These are phyloP conservation scores for Echium plantagineum DNA, from an alignment of 257 asterid species.

Conservation along the genomic window DNA sequence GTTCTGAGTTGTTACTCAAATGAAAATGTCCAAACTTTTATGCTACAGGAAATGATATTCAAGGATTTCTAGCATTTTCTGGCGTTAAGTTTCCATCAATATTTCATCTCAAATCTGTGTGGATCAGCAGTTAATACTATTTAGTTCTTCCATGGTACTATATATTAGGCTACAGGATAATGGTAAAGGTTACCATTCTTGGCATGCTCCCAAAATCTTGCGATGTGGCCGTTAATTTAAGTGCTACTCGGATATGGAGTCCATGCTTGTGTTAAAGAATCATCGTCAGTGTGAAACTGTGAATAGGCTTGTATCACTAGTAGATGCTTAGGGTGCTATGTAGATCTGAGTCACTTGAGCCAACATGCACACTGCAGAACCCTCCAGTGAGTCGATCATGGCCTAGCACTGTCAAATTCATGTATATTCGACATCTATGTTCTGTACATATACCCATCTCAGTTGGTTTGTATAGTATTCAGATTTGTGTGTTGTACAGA, in stretches of 20 bases:
- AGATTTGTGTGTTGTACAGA: constrained; percentile 6
- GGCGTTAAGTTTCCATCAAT: constrained; percentile 1
- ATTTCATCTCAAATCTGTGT: constrained; percentile 6
- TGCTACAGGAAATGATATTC: constrained; percentile 56
- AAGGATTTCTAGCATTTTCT: constrained; percentile 27
- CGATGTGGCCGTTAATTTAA: neutral
- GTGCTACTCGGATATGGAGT: neutral
- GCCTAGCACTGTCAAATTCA: neutral
- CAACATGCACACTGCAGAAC: neutral
- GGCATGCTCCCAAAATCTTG: neutral
- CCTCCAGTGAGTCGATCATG: neutral
- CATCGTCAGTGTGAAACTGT: neutral
- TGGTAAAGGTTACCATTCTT: neutral
- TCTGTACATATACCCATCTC: neutral
- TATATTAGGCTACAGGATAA: neutral
- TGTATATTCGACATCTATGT: neutral
- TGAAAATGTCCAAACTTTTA: constrained; percentile 2
- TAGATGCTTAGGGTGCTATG: neutral
- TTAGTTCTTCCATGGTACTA: neutral
- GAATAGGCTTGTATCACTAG: neutral
- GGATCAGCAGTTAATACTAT: neutral
- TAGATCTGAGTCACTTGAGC: neutral
- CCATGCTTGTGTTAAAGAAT: neutral
- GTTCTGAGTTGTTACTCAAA: constrained; percentile 1
- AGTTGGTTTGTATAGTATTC: neutral